These are phyloP conservation scores for Abrus pulchellus DNA, from an alignment of 306 rosid genomes.

Conservation along the genomic window DNA sequence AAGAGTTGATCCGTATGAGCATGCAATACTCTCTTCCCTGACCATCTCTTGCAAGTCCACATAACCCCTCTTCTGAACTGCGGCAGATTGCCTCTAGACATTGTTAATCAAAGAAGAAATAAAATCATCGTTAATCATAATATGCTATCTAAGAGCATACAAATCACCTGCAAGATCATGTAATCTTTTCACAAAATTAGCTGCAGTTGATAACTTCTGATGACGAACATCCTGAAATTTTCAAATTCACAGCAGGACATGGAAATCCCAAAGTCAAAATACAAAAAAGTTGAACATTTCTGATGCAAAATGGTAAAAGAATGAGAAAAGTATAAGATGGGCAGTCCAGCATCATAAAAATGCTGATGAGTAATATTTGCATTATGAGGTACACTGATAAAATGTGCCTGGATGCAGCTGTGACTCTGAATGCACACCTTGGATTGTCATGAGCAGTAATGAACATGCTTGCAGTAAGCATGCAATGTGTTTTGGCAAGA, in stretches of 20 bases:
- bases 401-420: slow-evolving; percentile 11
- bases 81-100: slow-evolving; percentile 43
- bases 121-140: slow-evolving; percentile 45
- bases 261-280: slow-evolving; percentile 44
- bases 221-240: slow-evolving; percentile 61
- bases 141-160: slow-evolving; percentile 38
- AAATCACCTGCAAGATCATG: slow-evolving; percentile 88
- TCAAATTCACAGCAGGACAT: slow-evolving; percentile 40
- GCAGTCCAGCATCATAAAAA: slow-evolving; percentile 34
- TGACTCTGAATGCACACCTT: slow-evolving; percentile 19
- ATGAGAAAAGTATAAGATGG: slow-evolving; percentile 10
- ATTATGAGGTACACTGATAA: slow-evolving; percentile 34
- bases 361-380: slow-evolving; percentile 17
- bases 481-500: slow-evolving; percentile 40
- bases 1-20: slow-evolving; percentile 85
- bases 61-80: slow-evolving; percentile 93
- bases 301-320: slow-evolving; percentile 17
- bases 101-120: slow-evolving; percentile 41
- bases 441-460: slow-evolving; percentile 18
- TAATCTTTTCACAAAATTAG: slow-evolving; percentile 79
- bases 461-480: slow-evolving; percentile 43
- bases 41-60: slow-evolving; percentile 73
- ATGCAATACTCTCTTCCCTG: slow-evolving; percentile 66
- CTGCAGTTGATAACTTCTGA: slow-evolving; percentile 79
- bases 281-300: slow-evolving; percentile 41